These are phyloP conservation scores for Xylariaceae sp. DNA, from an alignment of 2,329 filamentous ascomycete species.

Conservation along the genomic window DNA sequence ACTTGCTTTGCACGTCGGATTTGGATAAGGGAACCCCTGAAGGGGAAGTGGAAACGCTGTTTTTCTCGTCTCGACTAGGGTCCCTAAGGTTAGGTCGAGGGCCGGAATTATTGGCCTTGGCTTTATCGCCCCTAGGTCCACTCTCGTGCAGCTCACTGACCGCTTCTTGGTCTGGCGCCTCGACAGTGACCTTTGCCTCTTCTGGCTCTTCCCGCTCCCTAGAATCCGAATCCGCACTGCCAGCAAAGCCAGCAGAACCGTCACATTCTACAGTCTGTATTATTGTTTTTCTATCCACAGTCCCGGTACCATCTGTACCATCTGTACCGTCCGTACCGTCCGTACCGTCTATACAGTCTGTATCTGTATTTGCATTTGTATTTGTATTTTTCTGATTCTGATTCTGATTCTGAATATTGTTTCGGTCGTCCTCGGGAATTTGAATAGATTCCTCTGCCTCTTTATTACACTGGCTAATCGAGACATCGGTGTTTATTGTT, in stretches of 20 bases:
- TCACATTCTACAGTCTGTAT: slow-evolving; percentile 4
- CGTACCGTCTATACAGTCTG: too few species aligned
- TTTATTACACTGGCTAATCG: slow-evolving; percentile 13
- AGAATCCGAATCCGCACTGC: too few species aligned
- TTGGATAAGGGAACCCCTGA: slow-evolving; percentile 26
- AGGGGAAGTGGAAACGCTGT: slow-evolving; percentile 20
- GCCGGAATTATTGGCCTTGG: slow-evolving; percentile 1
- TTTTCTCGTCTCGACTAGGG: slow-evolving; percentile 12
- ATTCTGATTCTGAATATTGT: neutral
- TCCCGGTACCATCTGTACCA: neutral
- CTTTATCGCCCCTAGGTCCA: neutral
- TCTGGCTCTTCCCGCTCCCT: too few species aligned
- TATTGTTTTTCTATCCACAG: slow-evolving; percentile 16
- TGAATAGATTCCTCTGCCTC: slow-evolving; percentile 21
- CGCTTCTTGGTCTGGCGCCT: neutral
- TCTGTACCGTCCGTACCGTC: too few species aligned
- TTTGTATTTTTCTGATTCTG: slow-evolving; percentile 16
- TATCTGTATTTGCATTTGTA: neutral
- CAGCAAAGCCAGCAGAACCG: too few species aligned
- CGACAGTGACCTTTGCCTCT: neutral
- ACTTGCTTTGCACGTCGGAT: slow-evolving; percentile 24
- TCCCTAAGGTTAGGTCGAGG: neutral
- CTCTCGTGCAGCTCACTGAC: neutral
- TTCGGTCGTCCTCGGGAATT: slow-evolving; percentile 21
- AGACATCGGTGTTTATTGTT: slow-evolving; percentile 21